Conservation (phyloP, 306 rosid genomes). For the Rubus parviflorus region DNA sequence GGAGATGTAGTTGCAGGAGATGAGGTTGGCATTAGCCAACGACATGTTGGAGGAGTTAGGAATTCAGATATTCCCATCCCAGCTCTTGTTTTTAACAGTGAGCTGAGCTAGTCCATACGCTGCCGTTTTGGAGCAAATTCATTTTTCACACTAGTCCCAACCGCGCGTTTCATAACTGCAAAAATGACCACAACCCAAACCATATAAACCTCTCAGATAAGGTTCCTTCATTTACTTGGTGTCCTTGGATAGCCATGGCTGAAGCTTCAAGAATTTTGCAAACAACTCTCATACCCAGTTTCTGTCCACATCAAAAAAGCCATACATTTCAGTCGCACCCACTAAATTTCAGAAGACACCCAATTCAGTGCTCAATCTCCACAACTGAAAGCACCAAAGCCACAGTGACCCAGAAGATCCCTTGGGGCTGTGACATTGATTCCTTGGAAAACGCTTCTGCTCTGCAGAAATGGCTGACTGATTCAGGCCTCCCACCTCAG, state of each 20-base stretch:
- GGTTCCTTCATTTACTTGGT: slow-evolving; percentile 30
- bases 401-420: slow-evolving; percentile 32
- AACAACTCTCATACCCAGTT: slow-evolving; percentile 39
- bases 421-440: slow-evolving; percentile 93
- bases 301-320: slow-evolving; percentile 35
- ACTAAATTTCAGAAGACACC: slow-evolving; percentile 30
- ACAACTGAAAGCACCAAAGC: slow-evolving; percentile 35
- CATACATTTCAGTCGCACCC: slow-evolving; percentile 26
- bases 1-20: slow-evolving; percentile 55
- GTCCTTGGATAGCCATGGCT: slow-evolving; percentile 49
- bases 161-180: slow-evolving; percentile 13
- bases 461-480: slow-evolving; percentile 72
- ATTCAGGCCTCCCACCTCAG: slow-evolving; percentile 84
- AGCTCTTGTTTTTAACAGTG: not conserved
- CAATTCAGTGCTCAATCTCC: slow-evolving; percentile 54
- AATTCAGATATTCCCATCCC: not conserved
- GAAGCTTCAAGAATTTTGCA: slow-evolving; percentile 55
- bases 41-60: slow-evolving; percentile 23
- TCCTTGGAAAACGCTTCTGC: slow-evolving; percentile 77
- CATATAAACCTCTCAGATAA: slow-evolving; percentile 41
- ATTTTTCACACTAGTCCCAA: not conserved
- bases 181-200: slow-evolving; percentile 4
- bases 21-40: slow-evolving; percentile 42
- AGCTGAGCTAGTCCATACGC: not conserved
- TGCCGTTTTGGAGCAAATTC: not conserved